Evolutionary conservation across 2,329 filamentous ascomycete species (phyloP).

Genomic region (Orbilia brochopaga): DNA sequence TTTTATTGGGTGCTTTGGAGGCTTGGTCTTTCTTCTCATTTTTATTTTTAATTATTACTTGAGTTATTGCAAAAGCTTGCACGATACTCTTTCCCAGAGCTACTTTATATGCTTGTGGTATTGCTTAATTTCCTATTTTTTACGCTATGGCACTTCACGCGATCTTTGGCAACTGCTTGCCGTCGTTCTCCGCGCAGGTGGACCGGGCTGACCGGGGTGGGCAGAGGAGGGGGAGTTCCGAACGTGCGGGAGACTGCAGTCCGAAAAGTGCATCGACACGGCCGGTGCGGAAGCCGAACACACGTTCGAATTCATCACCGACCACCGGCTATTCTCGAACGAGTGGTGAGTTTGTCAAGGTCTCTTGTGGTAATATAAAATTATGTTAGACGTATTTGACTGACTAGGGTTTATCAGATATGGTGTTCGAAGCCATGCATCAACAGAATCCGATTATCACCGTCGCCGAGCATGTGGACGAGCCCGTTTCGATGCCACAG

Average conservation of each 20-base stretch:
- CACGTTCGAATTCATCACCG: background rate
- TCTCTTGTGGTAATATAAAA: no score
- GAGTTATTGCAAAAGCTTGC: background rate
- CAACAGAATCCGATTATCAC: background rate
- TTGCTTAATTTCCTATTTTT: constrained; percentile 23
- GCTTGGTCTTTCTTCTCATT: constrained; percentile 13
- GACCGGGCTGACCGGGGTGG: constrained; percentile 24
- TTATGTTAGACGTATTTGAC: background rate
- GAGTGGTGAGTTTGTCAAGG: no score
- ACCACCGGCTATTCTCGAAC: no score
- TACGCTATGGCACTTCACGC: constrained; percentile 32
- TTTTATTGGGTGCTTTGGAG: background rate
- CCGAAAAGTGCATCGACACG: constrained; percentile 11
- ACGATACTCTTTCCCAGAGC: background rate
- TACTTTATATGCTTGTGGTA: constrained; percentile 6
- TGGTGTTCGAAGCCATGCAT: background rate
- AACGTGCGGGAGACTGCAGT: constrained; percentile 27
- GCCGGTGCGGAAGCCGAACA: background rate
- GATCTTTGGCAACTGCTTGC: constrained; percentile 49
- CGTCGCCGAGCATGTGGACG: constrained; percentile 11
- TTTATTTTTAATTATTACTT: background rate
- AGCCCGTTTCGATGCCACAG: constrained; percentile 20
- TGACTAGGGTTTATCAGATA: constrained; percentile 6
- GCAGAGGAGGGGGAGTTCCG: constrained; percentile 16
- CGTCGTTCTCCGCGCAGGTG: constrained; percentile 25